These are phyloP conservation scores for Solanum tarijense DNA, from an alignment of 257 asterid genomes.

Conservation along the genomic window DNA sequence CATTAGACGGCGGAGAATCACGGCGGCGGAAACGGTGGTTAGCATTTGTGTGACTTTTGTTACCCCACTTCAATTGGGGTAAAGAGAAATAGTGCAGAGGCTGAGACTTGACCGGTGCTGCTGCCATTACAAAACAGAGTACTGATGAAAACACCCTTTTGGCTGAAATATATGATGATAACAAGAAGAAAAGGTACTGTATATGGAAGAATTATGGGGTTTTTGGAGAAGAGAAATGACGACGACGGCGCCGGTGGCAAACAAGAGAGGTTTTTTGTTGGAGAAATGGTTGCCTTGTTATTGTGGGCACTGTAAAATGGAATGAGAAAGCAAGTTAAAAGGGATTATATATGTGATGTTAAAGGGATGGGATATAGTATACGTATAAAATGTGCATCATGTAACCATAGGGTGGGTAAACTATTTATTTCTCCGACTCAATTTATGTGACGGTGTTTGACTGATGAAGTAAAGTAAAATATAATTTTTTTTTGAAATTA, in stretches of 20 bases:
- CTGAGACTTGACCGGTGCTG: conserved; percentile 65
- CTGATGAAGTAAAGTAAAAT: no score
- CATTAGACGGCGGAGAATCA: conserved; percentile 34
- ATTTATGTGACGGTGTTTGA: not conserved
- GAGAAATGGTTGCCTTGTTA: not conserved
- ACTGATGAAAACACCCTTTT: not conserved
- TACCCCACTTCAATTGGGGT: conserved; percentile 67
- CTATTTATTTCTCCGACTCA: rapidly evolving
- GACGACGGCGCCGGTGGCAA: not conserved
- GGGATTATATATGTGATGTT: not conserved
- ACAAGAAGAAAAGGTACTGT: not conserved
- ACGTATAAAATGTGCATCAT: not conserved
- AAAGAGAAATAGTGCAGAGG: conserved; percentile 76
- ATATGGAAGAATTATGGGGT: not conserved
- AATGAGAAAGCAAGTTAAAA: not conserved
- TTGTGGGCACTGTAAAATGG: not conserved
- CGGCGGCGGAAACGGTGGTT: conserved; percentile 52
- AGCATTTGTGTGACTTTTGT: conserved; percentile 35
- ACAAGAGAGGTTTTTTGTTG: not conserved
- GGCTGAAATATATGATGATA: not conserved
- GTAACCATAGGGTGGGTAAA: not conserved
- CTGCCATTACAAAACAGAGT: conserved; percentile 35
- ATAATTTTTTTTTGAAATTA: no score
- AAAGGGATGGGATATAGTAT: not conserved
- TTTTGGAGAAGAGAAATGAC: not conserved